These are phyloP conservation scores for Solanum piurae DNA, from an alignment of 257 asterid genomes.

Conservation along the genomic window DNA sequence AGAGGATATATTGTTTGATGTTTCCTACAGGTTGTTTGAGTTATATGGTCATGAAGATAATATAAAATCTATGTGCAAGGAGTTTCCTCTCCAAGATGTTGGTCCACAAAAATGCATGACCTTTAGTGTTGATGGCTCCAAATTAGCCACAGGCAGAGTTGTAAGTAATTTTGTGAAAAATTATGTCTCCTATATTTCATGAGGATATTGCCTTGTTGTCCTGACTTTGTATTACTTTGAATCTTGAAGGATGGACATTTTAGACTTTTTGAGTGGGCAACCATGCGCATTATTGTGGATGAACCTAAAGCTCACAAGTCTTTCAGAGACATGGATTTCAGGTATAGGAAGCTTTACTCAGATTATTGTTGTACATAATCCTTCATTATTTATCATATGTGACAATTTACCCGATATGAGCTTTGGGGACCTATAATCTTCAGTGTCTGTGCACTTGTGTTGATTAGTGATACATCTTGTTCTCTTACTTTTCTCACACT, in stretches of 20 bases:
- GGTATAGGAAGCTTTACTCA: constrained; percentile 29
- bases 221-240: neutral
- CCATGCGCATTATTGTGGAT: constrained; percentile 49
- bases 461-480: neutral
- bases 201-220: constrained; percentile 1
- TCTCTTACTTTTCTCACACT: neutral
- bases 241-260: constrained; percentile 76
- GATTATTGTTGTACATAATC: neutral
- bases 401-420: neutral
- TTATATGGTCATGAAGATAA: constrained; percentile 46
- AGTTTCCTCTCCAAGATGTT: constrained; percentile 56
- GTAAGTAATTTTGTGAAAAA: constrained; percentile 36
- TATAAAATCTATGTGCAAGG: constrained; percentile 40
- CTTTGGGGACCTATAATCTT: neutral
- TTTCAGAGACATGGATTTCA: constrained; percentile 91
- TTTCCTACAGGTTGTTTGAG: constrained; percentile 54
- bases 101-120: constrained; percentile 75
- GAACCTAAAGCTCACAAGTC: constrained; percentile 97
- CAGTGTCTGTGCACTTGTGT: neutral
- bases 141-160: constrained; percentile 82
- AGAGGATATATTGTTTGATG: neutral
- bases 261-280: constrained; percentile 93
- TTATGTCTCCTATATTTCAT: neutral
- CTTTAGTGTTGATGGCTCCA: constrained; percentile 92
- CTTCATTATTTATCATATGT: neutral